A percentile compares a stretch with the other conserved stretches of the same genome.
Evolutionary conservation across 106 monocot species (phyloP).

Genomic region (Agapanthus africanus): DNA sequence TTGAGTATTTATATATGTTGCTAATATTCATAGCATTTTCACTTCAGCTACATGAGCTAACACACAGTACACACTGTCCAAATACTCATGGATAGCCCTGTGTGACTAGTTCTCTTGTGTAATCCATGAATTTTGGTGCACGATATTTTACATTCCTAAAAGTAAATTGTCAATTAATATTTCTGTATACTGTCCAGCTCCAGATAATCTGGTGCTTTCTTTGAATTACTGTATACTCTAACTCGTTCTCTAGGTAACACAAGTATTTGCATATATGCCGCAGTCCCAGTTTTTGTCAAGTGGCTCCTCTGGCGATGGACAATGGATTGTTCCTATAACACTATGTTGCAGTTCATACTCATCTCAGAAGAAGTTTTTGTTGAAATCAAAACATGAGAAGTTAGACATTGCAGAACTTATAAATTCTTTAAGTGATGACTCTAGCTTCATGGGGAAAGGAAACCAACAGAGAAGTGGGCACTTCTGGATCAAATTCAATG

Average conservation of each 20-base stretch:
- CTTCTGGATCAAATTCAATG: constrained; percentile 85
- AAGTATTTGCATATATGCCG: constrained; percentile 11
- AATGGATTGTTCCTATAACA: constrained; percentile 92
- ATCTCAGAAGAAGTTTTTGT: constrained; percentile 47
- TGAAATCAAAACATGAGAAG: constrained; percentile 55
- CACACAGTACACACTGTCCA: no score
- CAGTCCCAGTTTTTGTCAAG: constrained; percentile 86
- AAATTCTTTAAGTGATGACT: constrained; percentile 10
- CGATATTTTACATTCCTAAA: no score
- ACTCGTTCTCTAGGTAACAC: not conserved
- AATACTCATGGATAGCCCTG: no score
- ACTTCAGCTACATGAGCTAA: no score
- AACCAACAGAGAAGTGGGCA: constrained; percentile 17
- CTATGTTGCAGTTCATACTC: constrained; percentile 60
- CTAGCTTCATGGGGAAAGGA: constrained; percentile 9
- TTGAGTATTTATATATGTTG: no score
- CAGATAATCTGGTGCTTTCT: not conserved
- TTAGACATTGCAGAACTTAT: constrained; percentile 38
- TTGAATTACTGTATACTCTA: constrained; percentile 3
- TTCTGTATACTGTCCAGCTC: not conserved
- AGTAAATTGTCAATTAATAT: not conserved
- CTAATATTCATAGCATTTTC: no score
- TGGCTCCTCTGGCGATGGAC: constrained; percentile 64
- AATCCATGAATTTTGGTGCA: no score
- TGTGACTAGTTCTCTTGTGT: no score